Conservation (phyloP, 2,329 filamentous ascomycete genomes). For the Stachybotrys chlorohalonatus region DNA sequence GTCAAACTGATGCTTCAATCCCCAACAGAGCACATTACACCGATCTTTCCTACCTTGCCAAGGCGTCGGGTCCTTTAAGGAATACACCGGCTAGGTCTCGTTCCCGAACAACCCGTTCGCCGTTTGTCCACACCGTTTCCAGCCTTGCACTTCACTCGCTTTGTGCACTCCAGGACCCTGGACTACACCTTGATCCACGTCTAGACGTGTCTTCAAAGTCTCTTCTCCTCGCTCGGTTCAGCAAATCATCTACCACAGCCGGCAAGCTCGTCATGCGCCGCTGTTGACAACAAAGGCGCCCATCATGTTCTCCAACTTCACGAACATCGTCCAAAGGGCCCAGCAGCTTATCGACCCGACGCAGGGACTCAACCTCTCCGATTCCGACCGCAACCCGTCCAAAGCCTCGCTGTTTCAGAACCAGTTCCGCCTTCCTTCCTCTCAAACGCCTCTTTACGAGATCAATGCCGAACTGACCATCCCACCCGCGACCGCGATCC, state of each 20-base stretch:
- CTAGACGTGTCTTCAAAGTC: no score
- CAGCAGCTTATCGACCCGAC: constrained; percentile 91
- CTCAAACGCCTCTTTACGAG: constrained; percentile 89
- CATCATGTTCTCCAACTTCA: constrained; percentile 50
- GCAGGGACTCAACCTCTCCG: constrained; percentile 62
- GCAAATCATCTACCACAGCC: neutral
- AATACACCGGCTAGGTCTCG: no score
- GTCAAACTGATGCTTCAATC: neutral
- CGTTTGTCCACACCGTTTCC: neutral
- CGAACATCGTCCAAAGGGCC: constrained; percentile 88
- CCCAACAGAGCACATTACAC: neutral
- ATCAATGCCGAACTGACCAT: constrained; percentile 95
- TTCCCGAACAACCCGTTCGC: no score
- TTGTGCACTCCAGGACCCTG: neutral
- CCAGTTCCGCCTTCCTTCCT: constrained; percentile 89
- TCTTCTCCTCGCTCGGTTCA: neutral
- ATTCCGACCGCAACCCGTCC: constrained; percentile 72
- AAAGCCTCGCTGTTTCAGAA: constrained; percentile 90
- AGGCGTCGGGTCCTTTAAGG: no score
- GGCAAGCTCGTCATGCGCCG: constrained; percentile 27
- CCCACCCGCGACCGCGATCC: constrained; percentile 58
- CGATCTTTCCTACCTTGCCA: no score
- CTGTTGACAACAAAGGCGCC: constrained; percentile 20
- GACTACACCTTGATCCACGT: neutral
- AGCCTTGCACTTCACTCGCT: neutral